Evolutionary conservation across 352 stramenopile genomes (phyloP).

Genomic region (Nothophytophthora sp.): DNA sequence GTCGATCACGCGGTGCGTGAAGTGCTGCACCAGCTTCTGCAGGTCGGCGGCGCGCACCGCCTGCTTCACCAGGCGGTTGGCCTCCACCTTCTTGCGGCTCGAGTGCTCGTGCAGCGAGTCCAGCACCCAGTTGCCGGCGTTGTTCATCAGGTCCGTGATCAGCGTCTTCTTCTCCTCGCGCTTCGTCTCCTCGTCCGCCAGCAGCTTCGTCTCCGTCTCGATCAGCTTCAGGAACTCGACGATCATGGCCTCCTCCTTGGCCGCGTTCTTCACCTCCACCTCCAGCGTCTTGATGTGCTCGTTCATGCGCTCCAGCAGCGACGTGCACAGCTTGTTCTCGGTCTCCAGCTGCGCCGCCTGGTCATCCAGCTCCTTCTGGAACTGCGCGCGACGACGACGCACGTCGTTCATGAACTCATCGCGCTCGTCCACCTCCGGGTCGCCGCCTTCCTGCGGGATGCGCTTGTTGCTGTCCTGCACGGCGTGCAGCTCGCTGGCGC

Average conservation of each 20-base stretch:
- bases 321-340: conserved; percentile 80
- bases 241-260: conserved; percentile 74
- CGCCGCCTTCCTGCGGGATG: conserved; percentile 71
- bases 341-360: conserved; percentile 73
- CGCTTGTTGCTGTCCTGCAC: conserved; percentile 88
- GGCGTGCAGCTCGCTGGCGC: conserved; percentile 65
- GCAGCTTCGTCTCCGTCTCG: conserved; percentile 72
- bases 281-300: conserved; percentile 83
- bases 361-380: conserved; percentile 86
- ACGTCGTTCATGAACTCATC: conserved; percentile 91
- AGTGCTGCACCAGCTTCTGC: conserved; percentile 89
- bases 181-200: conserved; percentile 82
- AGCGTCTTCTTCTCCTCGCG: conserved; percentile 88
- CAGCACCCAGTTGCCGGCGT: conserved; percentile 85
- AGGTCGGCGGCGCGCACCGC: conserved; percentile 80
- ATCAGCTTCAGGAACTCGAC: conserved; percentile 71
- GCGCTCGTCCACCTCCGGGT: conserved; percentile 74
- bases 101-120: conserved; percentile 85
- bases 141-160: conserved; percentile 87
- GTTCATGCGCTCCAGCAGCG: conserved; percentile 79
- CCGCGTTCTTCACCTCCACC: conserved; percentile 74
- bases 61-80: conserved; percentile 84
- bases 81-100: conserved; percentile 87
- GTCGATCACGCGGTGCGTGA: conserved; percentile 89
- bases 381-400: conserved; percentile 67